phyloP scores from a whole-genome alignment of 257 asterid genomes.

The Apocynum venetum region DNA sequence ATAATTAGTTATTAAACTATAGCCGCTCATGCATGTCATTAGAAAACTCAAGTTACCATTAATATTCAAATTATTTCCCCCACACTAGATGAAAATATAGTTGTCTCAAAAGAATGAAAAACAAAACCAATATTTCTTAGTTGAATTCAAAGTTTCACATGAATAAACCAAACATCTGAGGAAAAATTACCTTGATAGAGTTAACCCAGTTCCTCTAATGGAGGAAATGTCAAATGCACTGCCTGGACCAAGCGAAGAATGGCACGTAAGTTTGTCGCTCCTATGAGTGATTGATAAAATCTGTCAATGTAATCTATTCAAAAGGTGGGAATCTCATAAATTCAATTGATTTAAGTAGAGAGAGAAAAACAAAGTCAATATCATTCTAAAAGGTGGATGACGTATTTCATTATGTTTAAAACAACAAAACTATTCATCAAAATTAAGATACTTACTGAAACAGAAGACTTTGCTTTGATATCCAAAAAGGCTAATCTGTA shows the following conservation, averaged over 20 bases:
- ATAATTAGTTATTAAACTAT: background rate
- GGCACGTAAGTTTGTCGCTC: slow-evolving; percentile 51
- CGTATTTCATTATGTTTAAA: background rate
- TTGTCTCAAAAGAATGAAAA: background rate
- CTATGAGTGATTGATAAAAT: slow-evolving; percentile 36
- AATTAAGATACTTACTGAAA: no score
- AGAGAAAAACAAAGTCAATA: slow-evolving; percentile 14
- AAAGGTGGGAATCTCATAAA: slow-evolving; percentile 52
- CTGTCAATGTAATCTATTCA: slow-evolving; percentile 39
- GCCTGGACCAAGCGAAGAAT: slow-evolving; percentile 52
- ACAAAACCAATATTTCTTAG: background rate
- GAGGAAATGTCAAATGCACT: slow-evolving; percentile 40
- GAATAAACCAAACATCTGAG: slow-evolving; percentile 1
- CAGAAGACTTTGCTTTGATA: no score
- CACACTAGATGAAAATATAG: background rate
- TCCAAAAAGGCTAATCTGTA: no score
- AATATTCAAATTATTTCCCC: background rate
- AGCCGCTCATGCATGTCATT: background rate
- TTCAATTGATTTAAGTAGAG: slow-evolving; percentile 46
- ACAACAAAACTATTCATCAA: background rate
- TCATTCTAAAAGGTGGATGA: background rate
- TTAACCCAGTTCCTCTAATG: slow-evolving; percentile 53
- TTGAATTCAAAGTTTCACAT: background rate
- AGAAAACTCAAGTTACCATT: background rate
- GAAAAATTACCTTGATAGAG: slow-evolving; percentile 59